Base-by-base conservation (phyloP, 345 rosid species). In the Draba incana region DNA sequence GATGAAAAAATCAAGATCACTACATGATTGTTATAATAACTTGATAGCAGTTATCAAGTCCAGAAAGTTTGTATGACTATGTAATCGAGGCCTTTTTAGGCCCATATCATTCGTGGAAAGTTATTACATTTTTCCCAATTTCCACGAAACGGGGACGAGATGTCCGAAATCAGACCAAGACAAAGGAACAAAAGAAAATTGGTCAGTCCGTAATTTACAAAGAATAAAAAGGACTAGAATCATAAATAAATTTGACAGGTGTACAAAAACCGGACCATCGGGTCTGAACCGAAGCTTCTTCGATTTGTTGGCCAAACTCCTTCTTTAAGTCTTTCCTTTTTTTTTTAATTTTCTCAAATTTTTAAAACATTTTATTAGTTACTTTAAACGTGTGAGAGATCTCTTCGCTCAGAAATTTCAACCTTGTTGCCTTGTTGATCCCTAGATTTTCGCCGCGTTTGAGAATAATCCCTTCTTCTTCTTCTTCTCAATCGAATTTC, bases 271-370 rank as follows among this genome's bases (percentile, higher is more conserved):
- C 44, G 23, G 69, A 74, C 78, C 63, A 62, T 60, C 33, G 28
- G 41, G 73, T 60, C 78, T 38, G 59, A 35, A 75, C 61, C 63
- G 75, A 75, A 75, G 75, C 79, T 75, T 70, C 79, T 75, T 70
- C 75, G 67, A 44, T 75, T 62, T 48, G 75, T 69, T 75, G 69
- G 70, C 74, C 70, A 62, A 68, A 69, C 69, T 64, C 46, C 65
- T 61, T 35, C 39, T 35, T 35, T 35, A 35, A 35, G 39, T 35
- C 56, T 75, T 61, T 55, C 57, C 69, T 12, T 57, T 57, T 49
- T 57, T 49, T 23, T 42, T 49, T 49, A 13, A 12, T 13, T 10
- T 5, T 38, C 2, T 12, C n/a, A 3, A 48, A 24, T 1, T 56
- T n/a, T 14, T 47, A 3, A 23, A 47, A 27, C 15, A 0, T 43